Percentiles rank a stretch among this genome's conserved stretches.
Conservation (phyloP, 805 yeast genomes). For the Lachancea sp. region DNA sequence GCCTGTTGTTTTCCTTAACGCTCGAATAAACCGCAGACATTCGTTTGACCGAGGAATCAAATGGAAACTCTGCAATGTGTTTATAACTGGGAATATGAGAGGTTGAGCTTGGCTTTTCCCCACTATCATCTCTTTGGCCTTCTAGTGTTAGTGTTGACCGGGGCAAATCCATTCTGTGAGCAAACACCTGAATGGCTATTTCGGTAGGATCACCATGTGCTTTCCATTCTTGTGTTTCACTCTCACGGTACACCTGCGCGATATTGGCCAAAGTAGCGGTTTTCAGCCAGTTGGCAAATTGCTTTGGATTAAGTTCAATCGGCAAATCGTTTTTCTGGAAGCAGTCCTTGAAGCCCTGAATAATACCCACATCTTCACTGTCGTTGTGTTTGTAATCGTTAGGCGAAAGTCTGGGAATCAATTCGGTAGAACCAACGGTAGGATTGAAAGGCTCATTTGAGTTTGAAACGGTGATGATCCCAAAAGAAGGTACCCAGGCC, state of each 20-base stretch:
- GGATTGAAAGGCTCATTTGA: conserved; percentile 83
- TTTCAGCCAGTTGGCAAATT: conserved; percentile 47
- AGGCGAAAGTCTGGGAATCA: conserved; percentile 63
- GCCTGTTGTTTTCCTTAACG: conserved; percentile 43
- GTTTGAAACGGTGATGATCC: conserved; percentile 54
- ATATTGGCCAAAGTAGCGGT: conserved; percentile 76
- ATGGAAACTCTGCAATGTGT: conserved; percentile 72
- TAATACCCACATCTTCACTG: conserved; percentile 28
- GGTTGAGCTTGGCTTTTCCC: conserved; percentile 14
- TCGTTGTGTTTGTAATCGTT: conserved; percentile 27
- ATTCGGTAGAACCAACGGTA: conserved; percentile 83
- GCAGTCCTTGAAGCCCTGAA: conserved; percentile 20
- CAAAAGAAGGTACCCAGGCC: conserved; percentile 75
- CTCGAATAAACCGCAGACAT: conserved; percentile 61
- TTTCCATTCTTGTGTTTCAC: conserved; percentile 49
- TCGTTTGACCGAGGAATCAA: conserved; percentile 76
- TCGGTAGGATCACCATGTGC: conserved; percentile 90
- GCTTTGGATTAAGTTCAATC: conserved; percentile 13
- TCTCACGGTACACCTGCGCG: conserved; percentile 53
- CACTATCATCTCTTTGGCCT: conserved; percentile 21
- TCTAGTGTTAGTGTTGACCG: conserved; percentile 41
- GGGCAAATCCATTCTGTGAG: conserved; percentile 48
- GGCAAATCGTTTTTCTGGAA: conserved; percentile 17
- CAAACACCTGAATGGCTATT: conserved; percentile 77
- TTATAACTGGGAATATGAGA: conserved; percentile 48